phyloP scores from a whole-genome alignment of 768 basidiomycete species.

The Chalciporus piperatus region DNA sequence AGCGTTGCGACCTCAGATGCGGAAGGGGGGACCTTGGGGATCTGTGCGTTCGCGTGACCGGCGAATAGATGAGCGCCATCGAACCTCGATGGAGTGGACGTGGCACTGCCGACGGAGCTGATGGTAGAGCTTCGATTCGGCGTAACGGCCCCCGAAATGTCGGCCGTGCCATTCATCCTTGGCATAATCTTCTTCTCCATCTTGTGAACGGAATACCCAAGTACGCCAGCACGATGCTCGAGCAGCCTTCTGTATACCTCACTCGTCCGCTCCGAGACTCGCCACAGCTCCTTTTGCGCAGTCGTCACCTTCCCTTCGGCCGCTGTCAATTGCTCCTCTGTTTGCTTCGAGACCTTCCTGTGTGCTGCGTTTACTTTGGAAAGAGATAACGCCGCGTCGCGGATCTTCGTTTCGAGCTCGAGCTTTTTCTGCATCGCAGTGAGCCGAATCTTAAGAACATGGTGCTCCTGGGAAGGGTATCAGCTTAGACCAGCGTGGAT shows the following conservation, averaged over 20 bases:
- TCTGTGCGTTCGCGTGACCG: constrained; percentile 67
- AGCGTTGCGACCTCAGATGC: constrained; percentile 47
- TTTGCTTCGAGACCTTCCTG: constrained; percentile 60
- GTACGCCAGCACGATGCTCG: constrained; percentile 81
- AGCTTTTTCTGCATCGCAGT: constrained; percentile 71
- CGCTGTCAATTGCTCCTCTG: constrained; percentile 65
- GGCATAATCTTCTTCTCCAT: constrained; percentile 55
- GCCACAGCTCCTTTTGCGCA: constrained; percentile 70
- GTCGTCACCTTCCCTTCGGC: constrained; percentile 72
- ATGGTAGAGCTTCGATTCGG: constrained; percentile 49
- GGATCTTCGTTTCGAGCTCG: constrained; percentile 79
- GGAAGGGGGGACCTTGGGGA: constrained; percentile 45
- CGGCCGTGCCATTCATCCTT: constrained; percentile 29
- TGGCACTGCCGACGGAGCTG: constrained; percentile 46
- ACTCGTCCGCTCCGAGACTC: constrained; percentile 59
- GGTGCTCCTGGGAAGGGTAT: constrained; percentile 58
- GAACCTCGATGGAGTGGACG: constrained; percentile 56
- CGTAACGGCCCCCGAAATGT: constrained; percentile 51
- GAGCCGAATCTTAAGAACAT: constrained; percentile 62
- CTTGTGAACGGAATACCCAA: constrained; percentile 65
- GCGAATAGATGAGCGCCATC: constrained; percentile 85
- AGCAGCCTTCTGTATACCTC: constrained; percentile 65
- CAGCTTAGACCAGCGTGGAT: constrained; percentile 9
- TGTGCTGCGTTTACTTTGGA: constrained; percentile 60
- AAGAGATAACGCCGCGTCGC: constrained; percentile 78